Base-by-base conservation (phyloP, 2,329 filamentous ascomycete species). In the Ophiostoma perfectum region DNA sequence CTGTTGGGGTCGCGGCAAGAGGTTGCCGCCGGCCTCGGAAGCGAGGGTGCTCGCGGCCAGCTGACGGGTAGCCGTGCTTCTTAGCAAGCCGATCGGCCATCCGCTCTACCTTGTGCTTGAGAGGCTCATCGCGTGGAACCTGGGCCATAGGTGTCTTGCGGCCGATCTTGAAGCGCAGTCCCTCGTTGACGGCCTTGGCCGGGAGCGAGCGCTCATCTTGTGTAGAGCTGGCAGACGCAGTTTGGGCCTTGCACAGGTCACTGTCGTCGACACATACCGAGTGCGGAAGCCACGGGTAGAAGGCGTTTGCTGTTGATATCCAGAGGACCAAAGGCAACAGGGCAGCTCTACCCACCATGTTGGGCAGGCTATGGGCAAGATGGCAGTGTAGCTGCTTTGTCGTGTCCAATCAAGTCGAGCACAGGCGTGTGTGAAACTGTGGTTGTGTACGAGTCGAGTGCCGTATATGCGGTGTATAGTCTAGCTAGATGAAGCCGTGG, bases 241-340 rank as follows among this genome's bases (percentile, higher is more conserved):
- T 42, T 49, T 72, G 70, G 73, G 58, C 27, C 49, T 72, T 68
- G 72, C 76, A 74, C 68, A 74, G 68, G 55, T 70, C 66, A 65
- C 74, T 73, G 45, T 76, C 74, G 66, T 76, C 60, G 39, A 47
- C 66, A 64, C 75, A 76, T 62, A 73, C 70, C 18, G 72, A 73
- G 38, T 66, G 68, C 67, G 82, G 81, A 36, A 74, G 75, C 74
- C 79, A 84, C 4, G 81, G 81, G 65, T 76, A 82, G 74, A 86
- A 83, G 66, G 84, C 84, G 66, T 80, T 75, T 67, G 78, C 78
- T 65, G 78, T 75, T 52, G 80, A 77, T 67, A 79, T 77, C 77
- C 80, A 84, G 74, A 85, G 74, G 72, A 81, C 79, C 74, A 86
- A 74, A 73, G 81, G 81, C 70, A 81, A 73, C 60, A 84, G 72